Evolutionary conservation across 2,329 filamentous ascomycete genomes (phyloP).

Genomic region (Paecilomyces dactylethromorphus): DNA sequence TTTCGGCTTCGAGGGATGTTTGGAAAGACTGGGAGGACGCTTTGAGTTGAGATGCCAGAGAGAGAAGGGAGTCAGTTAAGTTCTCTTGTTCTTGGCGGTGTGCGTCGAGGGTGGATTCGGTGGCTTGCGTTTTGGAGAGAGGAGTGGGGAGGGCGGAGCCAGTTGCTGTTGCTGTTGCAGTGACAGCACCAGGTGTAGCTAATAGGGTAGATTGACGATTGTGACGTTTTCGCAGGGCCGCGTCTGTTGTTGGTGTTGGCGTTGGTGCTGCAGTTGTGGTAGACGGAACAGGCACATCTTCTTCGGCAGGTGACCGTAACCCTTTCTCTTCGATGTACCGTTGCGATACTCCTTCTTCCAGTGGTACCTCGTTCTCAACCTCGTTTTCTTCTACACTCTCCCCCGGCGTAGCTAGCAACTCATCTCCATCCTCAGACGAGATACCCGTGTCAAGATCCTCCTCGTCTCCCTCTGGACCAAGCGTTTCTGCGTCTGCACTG

Average conservation of each 20-base stretch:
- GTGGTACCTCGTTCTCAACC: slow-evolving; percentile 10
- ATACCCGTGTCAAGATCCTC: slow-evolving; percentile 4
- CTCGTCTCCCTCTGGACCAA: slow-evolving; percentile 1
- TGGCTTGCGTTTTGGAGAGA: slow-evolving; percentile 30
- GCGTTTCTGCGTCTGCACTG: slow-evolving; percentile 15
- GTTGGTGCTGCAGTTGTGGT: slow-evolving; percentile 9
- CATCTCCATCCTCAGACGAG: slow-evolving; percentile 13
- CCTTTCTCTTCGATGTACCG: not conserved
- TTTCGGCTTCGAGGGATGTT: slow-evolving; percentile 64
- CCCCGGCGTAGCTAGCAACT: slow-evolving; percentile 21
- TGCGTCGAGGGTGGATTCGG: slow-evolving; percentile 67
- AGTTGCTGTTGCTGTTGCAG: slow-evolving; percentile 2
- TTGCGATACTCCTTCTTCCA: not conserved
- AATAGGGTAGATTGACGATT: not conserved
- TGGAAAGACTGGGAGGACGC: slow-evolving; percentile 66
- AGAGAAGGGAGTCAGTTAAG: slow-evolving; percentile 72
- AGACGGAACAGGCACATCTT: not conserved
- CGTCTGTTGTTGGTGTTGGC: slow-evolving; percentile 6
- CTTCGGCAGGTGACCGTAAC: not conserved
- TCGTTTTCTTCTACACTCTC: slow-evolving; percentile 9
- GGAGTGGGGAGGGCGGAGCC: slow-evolving; percentile 4
- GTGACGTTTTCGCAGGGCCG: slow-evolving; percentile 21
- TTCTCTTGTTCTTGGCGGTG: slow-evolving; percentile 77
- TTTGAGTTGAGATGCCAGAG: slow-evolving; percentile 73
- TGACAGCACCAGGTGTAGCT: slow-evolving; percentile 2